Base-by-base conservation (phyloP, 2,329 filamentous ascomycete genomes). In the Stromatinia cepivora region DNA sequence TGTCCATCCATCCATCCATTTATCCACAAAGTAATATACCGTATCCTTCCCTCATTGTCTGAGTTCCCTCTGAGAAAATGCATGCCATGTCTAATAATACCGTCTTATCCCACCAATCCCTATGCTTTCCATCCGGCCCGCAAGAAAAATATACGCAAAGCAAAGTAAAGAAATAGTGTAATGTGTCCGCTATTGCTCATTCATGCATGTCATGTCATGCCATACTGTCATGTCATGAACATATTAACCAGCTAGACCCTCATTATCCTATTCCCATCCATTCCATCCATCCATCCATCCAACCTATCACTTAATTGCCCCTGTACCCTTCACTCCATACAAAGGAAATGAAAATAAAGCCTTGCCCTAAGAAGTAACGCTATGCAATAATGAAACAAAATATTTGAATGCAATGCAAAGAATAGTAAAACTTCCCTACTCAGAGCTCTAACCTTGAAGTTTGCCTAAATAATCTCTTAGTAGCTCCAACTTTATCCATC, bases 401-500 rank as follows among this genome's bases (percentile, higher is more conserved):
- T 42, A 36, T 25, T 4, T 48, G 4, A 50, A 50, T 34, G 45
- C 45, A 36, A 50, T 50, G 59, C 31, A 63, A 22, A 36, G 25
- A 63, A n/a, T n/a, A 20, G 11, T 11, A 13, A 22, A 28, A n/a
- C 28, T n/a, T n/a, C 17, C 13, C 8, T 3, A 39, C 54, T 48
- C n/a, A 68, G 0, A 63, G 22, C 20, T 68, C 66, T 25, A 68
- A 54, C 57, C 28, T 68, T 13, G 46, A 62, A 11, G 22, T 48
- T 53, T 75, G 75, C 53, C 73, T 73, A 70, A 91, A 92, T 64
- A 94, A 78, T 74, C 92, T 85, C 81, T 91, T 91, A 22, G 91
- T 93, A 10, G 86, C 87, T 2, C 91, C 91, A 7, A 90, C 88
- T 77, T 86, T 92, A 57, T 90, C 89, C 73, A 93, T 80, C 72